phyloP scores from a whole-genome alignment of 208 protist species.

The Wallacemonas sp. region DNA sequence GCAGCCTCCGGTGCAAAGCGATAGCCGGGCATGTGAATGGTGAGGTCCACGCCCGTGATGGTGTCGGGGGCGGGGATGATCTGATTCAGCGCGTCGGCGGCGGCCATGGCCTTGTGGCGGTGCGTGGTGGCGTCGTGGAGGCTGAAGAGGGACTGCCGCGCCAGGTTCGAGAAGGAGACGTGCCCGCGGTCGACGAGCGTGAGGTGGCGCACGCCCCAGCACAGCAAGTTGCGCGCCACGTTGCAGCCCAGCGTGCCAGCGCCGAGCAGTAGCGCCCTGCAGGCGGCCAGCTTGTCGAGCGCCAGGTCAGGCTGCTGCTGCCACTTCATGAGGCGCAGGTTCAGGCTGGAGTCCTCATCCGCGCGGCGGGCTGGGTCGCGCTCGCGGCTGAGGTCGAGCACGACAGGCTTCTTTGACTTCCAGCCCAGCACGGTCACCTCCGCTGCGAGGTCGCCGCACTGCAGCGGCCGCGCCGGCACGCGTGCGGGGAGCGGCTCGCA shows the following conservation, averaged over 20 bases:
- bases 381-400: constrained; percentile 66
- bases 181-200: constrained; percentile 96
- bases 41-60: constrained; percentile 47
- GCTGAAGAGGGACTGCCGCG: constrained; percentile 88
- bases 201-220: constrained; percentile 96
- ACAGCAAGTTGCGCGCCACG: constrained; percentile 95
- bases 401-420: constrained; percentile 39
- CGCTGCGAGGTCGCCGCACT: neutral
- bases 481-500: constrained; percentile 32
- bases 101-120: constrained; percentile 89
- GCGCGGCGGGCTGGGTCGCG: constrained; percentile 90
- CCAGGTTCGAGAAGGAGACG: constrained; percentile 97
- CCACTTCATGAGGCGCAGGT: constrained; percentile 98
- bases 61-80: constrained; percentile 84
- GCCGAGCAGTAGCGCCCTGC: constrained; percentile 95
- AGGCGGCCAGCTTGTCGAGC: constrained; percentile 82
- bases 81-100: constrained; percentile 79
- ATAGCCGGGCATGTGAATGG: constrained; percentile 98
- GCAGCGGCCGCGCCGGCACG: constrained; percentile 17
- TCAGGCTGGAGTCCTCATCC: constrained; percentile 77
- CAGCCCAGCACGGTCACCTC: constrained; percentile 25
- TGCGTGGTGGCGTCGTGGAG: constrained; percentile 79
- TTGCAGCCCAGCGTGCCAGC: constrained; percentile 98
- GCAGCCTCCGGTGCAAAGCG: constrained; percentile 41
- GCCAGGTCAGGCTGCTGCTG: constrained; percentile 93